Evolutionary conservation across 768 basidiomycete genomes (phyloP).

Genomic region (Guyanaporus albipodus): DNA sequence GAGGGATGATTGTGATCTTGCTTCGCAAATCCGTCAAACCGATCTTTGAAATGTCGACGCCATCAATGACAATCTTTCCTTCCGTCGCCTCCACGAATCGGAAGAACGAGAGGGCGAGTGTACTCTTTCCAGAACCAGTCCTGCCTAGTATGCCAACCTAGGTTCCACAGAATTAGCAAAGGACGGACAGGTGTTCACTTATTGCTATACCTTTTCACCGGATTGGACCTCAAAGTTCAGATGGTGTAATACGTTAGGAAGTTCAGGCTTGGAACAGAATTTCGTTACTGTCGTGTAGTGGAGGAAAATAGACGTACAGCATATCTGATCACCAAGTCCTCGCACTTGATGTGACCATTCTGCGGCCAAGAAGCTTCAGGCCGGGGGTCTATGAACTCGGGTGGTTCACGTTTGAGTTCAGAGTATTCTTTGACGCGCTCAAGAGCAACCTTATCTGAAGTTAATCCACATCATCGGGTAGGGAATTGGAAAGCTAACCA

Average conservation of each 20-base stretch:
- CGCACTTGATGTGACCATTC: conserved; percentile 61
- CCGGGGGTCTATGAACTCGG: conserved; percentile 85
- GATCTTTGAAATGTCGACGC: conserved; percentile 71
- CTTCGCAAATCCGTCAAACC: conserved; percentile 81
- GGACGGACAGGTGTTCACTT: background rate
- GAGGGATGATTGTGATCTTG: conserved; percentile 71
- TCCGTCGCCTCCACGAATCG: conserved; percentile 83
- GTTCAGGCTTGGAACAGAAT: conserved; percentile 55
- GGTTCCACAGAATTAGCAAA: conserved; percentile 5
- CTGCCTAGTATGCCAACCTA: conserved; percentile 70
- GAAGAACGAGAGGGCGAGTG: conserved; percentile 82
- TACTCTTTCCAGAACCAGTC: conserved; percentile 75
- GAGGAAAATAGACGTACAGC: conserved; percentile 46
- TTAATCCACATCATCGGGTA: background rate
- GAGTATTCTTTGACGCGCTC: conserved; percentile 93
- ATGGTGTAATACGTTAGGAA: conserved; percentile 80
- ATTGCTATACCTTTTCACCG: conserved; percentile 60
- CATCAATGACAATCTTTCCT: conserved; percentile 73
- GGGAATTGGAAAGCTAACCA: conserved; percentile 47
- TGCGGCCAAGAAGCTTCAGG: conserved; percentile 79
- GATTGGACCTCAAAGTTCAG: conserved; percentile 70
- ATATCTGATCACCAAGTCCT: conserved; percentile 74
- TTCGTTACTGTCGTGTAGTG: background rate
- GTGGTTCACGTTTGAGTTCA: conserved; percentile 68
- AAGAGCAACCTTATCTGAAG: conserved; percentile 57